phyloP scores from a whole-genome alignment of 78 protist species.

The Diacronema lutheri region DNA sequence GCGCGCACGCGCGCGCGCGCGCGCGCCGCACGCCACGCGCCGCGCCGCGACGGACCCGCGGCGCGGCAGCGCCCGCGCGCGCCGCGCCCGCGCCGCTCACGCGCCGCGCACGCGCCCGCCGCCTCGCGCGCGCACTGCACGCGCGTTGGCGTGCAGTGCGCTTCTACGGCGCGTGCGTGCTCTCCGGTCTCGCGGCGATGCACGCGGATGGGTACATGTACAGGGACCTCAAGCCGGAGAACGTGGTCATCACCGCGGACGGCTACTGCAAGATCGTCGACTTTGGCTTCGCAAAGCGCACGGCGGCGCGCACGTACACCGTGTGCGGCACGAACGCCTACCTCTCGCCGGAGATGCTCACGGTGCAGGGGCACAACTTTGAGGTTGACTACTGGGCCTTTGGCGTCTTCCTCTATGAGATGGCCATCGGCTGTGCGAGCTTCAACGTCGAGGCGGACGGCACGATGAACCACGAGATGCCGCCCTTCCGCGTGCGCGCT shows the following conservation, averaged over 20 bases:
- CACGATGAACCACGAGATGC: too few species aligned
- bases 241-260: not conserved
- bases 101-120: too few species aligned
- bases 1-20: too few species aligned
- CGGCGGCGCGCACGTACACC: not conserved
- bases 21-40: too few species aligned
- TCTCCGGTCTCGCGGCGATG: constrained; percentile 5
- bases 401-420: constrained; percentile 27
- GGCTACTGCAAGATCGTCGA: not conserved
- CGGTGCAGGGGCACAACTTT: not conserved
- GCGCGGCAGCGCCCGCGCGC: too few species aligned
- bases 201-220: constrained; percentile 27
- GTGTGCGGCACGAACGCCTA: constrained; percentile 36
- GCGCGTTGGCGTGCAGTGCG: too few species aligned
- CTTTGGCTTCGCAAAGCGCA: not conserved
- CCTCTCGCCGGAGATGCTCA: constrained; percentile 46
- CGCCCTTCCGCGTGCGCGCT: too few species aligned
- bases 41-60: too few species aligned
- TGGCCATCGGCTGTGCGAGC: constrained; percentile 1
- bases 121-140: too few species aligned
- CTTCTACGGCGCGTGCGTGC: not conserved
- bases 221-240: constrained; percentile 37
- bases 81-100: too few species aligned
- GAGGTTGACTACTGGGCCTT: constrained; percentile 43
- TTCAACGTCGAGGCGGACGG: not conserved